Conservation (phyloP, 352 stramenopile species). For the Pythium sp. region DNA sequence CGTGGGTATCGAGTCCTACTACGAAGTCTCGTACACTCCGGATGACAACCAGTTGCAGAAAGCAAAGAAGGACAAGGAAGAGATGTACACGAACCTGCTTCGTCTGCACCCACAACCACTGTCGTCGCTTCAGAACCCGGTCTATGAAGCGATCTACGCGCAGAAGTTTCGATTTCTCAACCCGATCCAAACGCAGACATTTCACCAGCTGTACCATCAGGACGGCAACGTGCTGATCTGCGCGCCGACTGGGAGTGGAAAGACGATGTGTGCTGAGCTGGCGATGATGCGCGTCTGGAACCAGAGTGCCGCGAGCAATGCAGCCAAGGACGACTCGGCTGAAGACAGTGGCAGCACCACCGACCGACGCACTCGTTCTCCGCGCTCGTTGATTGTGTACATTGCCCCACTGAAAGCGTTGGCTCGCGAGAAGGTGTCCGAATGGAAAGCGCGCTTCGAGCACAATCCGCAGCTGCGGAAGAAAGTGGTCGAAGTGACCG, state of each 20-base stretch:
- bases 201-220: slow-evolving; percentile 97
- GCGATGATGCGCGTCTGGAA: slow-evolving; percentile 96
- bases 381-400: slow-evolving; percentile 91
- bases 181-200: slow-evolving; percentile 97
- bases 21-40: slow-evolving; percentile 63
- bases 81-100: slow-evolving; percentile 89
- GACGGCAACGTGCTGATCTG: slow-evolving; percentile 95
- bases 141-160: slow-evolving; percentile 91
- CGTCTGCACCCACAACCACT: slow-evolving; percentile 95
- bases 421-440: slow-evolving; percentile 93
- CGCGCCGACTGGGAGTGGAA: slow-evolving; percentile 95
- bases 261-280: slow-evolving; percentile 97
- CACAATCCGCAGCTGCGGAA: slow-evolving; percentile 76
- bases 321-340: neutral
- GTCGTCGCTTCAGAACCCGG: slow-evolving; percentile 87
- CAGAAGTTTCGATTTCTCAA: slow-evolving; percentile 89
- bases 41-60: slow-evolving; percentile 29
- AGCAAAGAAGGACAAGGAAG: slow-evolving; percentile 52
- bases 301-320: slow-evolving; percentile 12
- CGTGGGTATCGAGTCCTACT: slow-evolving; percentile 93
- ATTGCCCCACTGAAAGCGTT: slow-evolving; percentile 97
- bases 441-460: slow-evolving; percentile 96
- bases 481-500: slow-evolving; percentile 95
- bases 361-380: neutral
- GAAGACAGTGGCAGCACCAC: neutral